These are phyloP conservation scores for Torulaspora franciscae DNA, from an alignment of 805 yeast genomes.

Conservation along the genomic window DNA sequence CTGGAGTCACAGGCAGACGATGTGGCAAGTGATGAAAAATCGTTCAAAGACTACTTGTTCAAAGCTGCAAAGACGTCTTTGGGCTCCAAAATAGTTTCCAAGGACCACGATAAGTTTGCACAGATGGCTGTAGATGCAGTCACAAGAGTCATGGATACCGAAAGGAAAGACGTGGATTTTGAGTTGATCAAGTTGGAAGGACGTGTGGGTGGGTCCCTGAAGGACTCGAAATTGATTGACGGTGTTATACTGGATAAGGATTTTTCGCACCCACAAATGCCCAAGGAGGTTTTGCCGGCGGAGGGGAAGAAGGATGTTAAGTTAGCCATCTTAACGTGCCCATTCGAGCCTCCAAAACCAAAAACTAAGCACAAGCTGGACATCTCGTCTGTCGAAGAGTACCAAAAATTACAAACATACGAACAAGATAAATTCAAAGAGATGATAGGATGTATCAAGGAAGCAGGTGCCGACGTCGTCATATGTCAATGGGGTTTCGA, in stretches of 20 bases:
- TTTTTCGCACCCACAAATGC: slow-evolving; percentile 98
- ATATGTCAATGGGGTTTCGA: slow-evolving; percentile 99
- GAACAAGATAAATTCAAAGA: slow-evolving; percentile 86
- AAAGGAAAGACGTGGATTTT: slow-evolving; percentile 92
- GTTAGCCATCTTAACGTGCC: slow-evolving; percentile 93
- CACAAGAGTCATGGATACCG: slow-evolving; percentile 82
- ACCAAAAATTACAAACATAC: slow-evolving; percentile 81
- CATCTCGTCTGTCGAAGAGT: slow-evolving; percentile 90
- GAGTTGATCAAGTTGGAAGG: slow-evolving; percentile 94
- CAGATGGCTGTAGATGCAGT: slow-evolving; percentile 97
- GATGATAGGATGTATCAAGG: slow-evolving; percentile 84
- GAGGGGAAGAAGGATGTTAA: slow-evolving; percentile 56
- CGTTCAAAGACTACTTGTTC: slow-evolving; percentile 50
- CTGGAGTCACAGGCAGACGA: slow-evolving; percentile 73
- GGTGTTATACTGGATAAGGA: slow-evolving; percentile 96
- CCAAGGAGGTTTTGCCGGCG: slow-evolving; percentile 50
- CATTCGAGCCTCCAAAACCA: slow-evolving; percentile 99
- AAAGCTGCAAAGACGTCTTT: slow-evolving; percentile 92
- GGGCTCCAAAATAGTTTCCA: slow-evolving; percentile 93
- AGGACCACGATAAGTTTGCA: slow-evolving; percentile 89
- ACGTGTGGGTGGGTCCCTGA: slow-evolving; percentile 89
- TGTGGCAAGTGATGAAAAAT: slow-evolving; percentile 37
- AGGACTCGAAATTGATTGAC: slow-evolving; percentile 75
- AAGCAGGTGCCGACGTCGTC: slow-evolving; percentile 90
- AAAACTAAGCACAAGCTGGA: slow-evolving; percentile 97